Evolutionary conservation across 257 asterid species (phyloP), one percentile per base, ranked within the genome.

Genomic region (Solanum virginianum): DNA sequence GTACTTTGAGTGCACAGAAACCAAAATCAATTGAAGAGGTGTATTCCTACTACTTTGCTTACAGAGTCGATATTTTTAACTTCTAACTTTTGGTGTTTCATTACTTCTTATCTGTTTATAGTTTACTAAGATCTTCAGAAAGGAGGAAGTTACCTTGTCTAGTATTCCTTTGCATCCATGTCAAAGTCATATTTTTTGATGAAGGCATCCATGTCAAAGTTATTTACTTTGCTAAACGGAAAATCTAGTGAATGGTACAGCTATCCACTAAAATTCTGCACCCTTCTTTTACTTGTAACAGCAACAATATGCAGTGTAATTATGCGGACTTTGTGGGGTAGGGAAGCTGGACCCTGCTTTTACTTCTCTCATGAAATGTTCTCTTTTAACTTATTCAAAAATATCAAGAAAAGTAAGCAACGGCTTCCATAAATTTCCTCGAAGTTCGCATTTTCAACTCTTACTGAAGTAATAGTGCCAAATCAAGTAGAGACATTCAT

Each of bases 1-100:
- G 88, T 90, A 57, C 71, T 84, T 84, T 95, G 85, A 90, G 94
- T 82, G 82, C 86, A 82, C 85, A 90, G 87, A 91, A 87, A 89
- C 98, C 98, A 68, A 89, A 85, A 81, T 91, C 97, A 39, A 87
- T 88, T 80, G 93, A 93, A 89, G 93, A 94, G 99, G 99, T 94
- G 56, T 80, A 29, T 51, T 85, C 65, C 55, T n/a, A 47, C 57
- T 18, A 43, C 57, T 75, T 75, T 51, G 8, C 82, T 75, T 49
- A 15, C 60, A 75, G 9, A 22, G 82, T 83, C 29, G 47, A 81
- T 75, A 56, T 82, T 69, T 69, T 57, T 47, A 20, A 39, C 22
- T 14, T 10, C 79, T 49, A 10, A 57, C 59, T 54, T 70, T 55
- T 1, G 45, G 82, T 16, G 75, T 68, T 85, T 24, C 77, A 20